Base-by-base conservation (phyloP, 441 rosid species). In the Jatropha podagrica region DNA sequence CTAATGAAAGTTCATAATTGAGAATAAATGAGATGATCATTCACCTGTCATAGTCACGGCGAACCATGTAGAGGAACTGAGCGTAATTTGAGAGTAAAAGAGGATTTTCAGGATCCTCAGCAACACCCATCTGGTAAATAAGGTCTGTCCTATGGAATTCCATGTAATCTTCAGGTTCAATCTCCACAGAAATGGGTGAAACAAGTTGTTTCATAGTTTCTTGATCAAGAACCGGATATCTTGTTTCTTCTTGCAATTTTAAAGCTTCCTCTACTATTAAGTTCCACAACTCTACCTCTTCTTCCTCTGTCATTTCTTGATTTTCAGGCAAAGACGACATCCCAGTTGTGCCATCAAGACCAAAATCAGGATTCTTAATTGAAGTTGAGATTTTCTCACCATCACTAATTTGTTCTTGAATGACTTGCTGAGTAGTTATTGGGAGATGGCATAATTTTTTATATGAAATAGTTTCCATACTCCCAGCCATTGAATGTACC, bases 71-170 rank as follows among this genome's bases (percentile, higher is more conserved):
- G 63, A 90, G 92, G 68, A 91, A 94, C 80, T 87, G 93, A 14
- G 95, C 98, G 66, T 88, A 94, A 81, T 92, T 94, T 41, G 84
- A 74, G 7, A 92, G 85, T 69, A 92, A 86, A 62, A 92, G 85
- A 59, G 86, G 78, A 76, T 87, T 87, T 60, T 81, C 73, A 2
- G 97, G 97, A 69, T 92, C 95, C 79, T 85, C 85, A 7, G 89
- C 88, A 48, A 89, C 48, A 40, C 82, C 71, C 75, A 86, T 86
- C 65, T 91, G 89, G 69, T 92, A 91, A 9, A 83, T 56, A 58
- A 87, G 85, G 81, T 83, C 87, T 42, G 90, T 89, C 78, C 82
- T 91, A 15, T 75, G 54, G 79, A 88, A 85, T 17, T 80, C 87
- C 44, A 67, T 81, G 51, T 85, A 74, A 74, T 88, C 88, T 11